A percentile compares a stretch with the other conserved stretches of the same genome.
Evolutionary conservation across 352 stramenopile genomes (phyloP).

Genomic region (Thalassiosira ordinaria): DNA sequence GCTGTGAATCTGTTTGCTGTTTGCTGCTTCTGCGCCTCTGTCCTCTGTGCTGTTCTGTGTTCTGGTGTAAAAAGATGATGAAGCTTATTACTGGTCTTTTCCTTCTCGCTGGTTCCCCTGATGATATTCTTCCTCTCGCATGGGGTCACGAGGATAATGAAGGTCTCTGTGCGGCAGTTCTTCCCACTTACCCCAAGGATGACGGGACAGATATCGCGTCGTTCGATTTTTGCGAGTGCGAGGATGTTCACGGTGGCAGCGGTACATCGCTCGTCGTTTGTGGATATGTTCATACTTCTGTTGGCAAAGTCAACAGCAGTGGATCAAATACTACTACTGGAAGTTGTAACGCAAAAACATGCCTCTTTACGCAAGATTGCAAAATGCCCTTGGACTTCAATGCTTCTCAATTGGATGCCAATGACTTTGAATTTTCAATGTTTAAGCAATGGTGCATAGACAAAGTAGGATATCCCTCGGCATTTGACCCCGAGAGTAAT

Average conservation of each 20-base stretch:
- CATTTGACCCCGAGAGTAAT: too few relatives aligned
- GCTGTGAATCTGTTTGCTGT: too few relatives aligned
- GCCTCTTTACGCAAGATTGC: background rate
- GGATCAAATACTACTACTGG: background rate
- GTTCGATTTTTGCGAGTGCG: background rate
- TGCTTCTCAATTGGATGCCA: background rate
- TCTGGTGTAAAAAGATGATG: too few relatives aligned
- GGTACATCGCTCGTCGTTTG: background rate
- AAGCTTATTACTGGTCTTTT: too few relatives aligned
- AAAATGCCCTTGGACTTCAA: background rate
- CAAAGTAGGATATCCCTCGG: background rate
- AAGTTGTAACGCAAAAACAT: background rate
- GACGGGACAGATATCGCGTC: background rate
- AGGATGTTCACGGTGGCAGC: background rate
- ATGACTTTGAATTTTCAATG: background rate
- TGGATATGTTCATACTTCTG: background rate
- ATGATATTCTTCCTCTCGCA: too few relatives aligned
- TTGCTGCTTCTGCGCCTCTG: too few relatives aligned
- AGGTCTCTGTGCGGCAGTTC: background rate
- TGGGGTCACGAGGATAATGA: background rate
- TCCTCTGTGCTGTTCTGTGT: too few relatives aligned
- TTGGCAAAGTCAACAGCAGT: background rate
- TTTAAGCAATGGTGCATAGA: background rate
- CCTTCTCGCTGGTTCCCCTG: too few relatives aligned
- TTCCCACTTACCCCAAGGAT: background rate